A percentile compares a stretch with the other conserved stretches of the same genome.
phyloP scores from a whole-genome alignment of 306 rosid genomes.

The Aeschynomene evenia region DNA sequence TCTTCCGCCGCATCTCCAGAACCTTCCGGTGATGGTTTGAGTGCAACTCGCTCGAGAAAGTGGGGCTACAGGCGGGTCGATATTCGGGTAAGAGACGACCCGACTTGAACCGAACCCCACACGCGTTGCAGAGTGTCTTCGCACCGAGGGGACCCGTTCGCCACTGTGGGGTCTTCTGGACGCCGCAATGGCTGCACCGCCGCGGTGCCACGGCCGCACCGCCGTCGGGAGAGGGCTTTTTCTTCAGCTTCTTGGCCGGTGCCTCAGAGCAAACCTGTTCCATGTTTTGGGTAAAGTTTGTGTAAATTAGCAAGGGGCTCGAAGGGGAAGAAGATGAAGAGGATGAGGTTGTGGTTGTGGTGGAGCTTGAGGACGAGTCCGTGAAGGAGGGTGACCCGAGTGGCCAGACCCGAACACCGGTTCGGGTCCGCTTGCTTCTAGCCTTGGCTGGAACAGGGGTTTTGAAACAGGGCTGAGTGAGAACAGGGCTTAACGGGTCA shows the following conservation, averaged over 20 bases:
- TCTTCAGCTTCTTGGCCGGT: slow-evolving; percentile 47
- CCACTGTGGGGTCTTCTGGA: slow-evolving; percentile 98
- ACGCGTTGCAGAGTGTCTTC: slow-evolving; percentile 83
- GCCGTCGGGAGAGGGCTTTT: not conserved
- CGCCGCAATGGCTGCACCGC: slow-evolving; percentile 95
- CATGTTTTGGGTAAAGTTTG: slow-evolving; percentile 18
- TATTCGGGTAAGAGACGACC: slow-evolving; percentile 93
- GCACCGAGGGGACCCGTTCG: slow-evolving; percentile 89
- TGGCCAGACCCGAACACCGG: slow-evolving; percentile 79
- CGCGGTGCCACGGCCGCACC: slow-evolving; percentile 45
- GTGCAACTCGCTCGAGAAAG: slow-evolving; percentile 75
- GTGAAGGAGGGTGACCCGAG: slow-evolving; percentile 55
- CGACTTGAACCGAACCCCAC: slow-evolving; percentile 90
- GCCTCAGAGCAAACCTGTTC: slow-evolving; percentile 34
- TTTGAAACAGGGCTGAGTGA: slow-evolving; percentile 44
- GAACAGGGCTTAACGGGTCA: slow-evolving; percentile 16
- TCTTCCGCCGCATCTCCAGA: slow-evolving; percentile 92
- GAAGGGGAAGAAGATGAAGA: slow-evolving; percentile 59
- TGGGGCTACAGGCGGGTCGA: slow-evolving; percentile 97
- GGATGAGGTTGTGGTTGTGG: slow-evolving; percentile 40
- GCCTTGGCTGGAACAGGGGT: slow-evolving; percentile 79
- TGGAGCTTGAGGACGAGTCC: slow-evolving; percentile 63
- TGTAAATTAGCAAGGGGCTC: slow-evolving; percentile 44
- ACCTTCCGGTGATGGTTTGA: slow-evolving; percentile 97
- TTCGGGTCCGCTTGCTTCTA: slow-evolving; percentile 69